phyloP scores from a whole-genome alignment of 495 filamentous ascomycete species.

The Glonium stellatum region DNA sequence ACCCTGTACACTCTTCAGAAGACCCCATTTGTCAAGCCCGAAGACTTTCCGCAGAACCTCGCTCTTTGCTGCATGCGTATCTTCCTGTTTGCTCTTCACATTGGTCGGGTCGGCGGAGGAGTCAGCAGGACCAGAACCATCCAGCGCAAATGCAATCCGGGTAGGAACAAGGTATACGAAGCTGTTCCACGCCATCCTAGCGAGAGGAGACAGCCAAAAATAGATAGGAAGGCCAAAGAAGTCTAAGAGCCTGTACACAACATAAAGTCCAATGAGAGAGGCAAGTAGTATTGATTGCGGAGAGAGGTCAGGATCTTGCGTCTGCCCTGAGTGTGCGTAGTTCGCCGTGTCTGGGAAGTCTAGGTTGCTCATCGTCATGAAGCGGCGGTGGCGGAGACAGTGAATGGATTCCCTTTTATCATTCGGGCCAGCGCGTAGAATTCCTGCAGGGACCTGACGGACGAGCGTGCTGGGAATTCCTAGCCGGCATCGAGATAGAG shows the following conservation, averaged over 20 bases:
- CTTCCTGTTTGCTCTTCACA: slow-evolving; percentile 27
- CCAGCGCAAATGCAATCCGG: slow-evolving; percentile 13
- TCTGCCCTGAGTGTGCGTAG: background rate
- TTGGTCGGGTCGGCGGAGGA: background rate
- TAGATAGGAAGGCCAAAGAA: slow-evolving; percentile 19
- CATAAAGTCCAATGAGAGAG: slow-evolving; percentile 5
- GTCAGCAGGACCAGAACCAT: background rate
- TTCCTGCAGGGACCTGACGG: slow-evolving; percentile 8
- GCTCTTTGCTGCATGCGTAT: slow-evolving; percentile 53
- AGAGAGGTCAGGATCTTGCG: background rate
- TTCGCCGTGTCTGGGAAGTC: background rate
- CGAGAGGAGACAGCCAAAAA: slow-evolving; percentile 12
- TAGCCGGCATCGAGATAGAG: slow-evolving; percentile 26
- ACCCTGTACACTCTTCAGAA: slow-evolving; percentile 42
- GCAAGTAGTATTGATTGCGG: background rate
- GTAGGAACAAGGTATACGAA: slow-evolving; percentile 10
- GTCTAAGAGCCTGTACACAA: slow-evolving; percentile 12
- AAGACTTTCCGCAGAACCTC: slow-evolving; percentile 61
- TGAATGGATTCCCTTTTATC: slow-evolving; percentile 6
- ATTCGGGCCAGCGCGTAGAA: slow-evolving; percentile 24
- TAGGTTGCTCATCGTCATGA: slow-evolving; percentile 11
- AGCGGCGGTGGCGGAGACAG: slow-evolving; percentile 3
- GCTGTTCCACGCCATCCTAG: slow-evolving; percentile 7
- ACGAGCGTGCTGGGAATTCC: slow-evolving; percentile 5
- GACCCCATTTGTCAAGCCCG: slow-evolving; percentile 52